Conservation (phyloP, 192 early-diverging fungal species). For the Coemansia furcata region DNA sequence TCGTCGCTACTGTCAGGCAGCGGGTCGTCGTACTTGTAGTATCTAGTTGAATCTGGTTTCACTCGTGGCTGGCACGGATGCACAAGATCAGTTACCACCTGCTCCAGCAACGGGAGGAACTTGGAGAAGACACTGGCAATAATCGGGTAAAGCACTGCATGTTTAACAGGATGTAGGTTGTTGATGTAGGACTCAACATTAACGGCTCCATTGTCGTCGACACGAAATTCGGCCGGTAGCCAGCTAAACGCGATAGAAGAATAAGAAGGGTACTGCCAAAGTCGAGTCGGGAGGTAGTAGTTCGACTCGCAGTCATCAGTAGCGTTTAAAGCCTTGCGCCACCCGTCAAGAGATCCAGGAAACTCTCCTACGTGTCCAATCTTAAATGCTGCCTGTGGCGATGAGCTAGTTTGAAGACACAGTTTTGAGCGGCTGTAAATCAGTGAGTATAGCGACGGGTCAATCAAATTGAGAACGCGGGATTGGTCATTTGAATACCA, state of each 20-base stretch:
- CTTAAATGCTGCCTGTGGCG: conserved; percentile 19
- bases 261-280: not conserved
- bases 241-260: conserved; percentile 38
- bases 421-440: conserved; percentile 24
- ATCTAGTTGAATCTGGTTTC: not conserved
- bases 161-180: conserved; percentile 60
- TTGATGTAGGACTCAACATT: conserved; percentile 66
- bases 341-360: conserved; percentile 8
- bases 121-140: conserved; percentile 51
- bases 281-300: not conserved
- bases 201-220: conserved; percentile 48
- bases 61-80: not conserved
- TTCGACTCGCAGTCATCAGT: not conserved
- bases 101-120: conserved; percentile 67
- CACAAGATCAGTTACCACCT: conserved; percentile 38
- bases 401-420: conserved; percentile 6
- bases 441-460: conserved; percentile 55
- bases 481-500: conserved; percentile 52
- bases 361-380: conserved; percentile 17
- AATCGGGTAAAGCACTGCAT: conserved; percentile 52
- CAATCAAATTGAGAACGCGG: conserved; percentile 53
- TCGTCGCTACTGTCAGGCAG: not conserved
- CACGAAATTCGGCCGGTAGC: conserved; percentile 65
- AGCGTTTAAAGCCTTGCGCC: conserved; percentile 6
- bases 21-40: not conserved